phyloP scores from a whole-genome alignment of 768 basidiomycete species.

The Panaeolus papilionaceus region DNA sequence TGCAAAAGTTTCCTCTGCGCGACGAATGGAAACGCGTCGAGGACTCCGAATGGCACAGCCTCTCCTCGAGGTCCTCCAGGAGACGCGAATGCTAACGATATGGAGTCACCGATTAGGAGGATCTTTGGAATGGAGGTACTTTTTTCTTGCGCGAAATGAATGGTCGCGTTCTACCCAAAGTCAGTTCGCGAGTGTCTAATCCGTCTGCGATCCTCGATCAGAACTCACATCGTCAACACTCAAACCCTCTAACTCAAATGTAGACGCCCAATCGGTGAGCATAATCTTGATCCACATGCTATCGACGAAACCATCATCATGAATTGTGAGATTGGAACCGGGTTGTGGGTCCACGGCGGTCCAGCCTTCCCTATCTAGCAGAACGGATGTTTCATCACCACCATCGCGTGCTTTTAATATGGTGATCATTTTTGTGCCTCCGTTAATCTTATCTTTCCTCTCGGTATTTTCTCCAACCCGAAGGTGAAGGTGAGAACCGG shows the following conservation, averaged over 20 bases:
- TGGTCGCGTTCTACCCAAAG: not conserved
- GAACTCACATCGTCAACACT: not conserved
- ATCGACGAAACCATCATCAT: not conserved
- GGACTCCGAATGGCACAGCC: not conserved
- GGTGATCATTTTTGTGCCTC: constrained; percentile 23
- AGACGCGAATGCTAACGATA: not conserved
- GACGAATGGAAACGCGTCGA: not conserved
- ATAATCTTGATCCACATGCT: not conserved
- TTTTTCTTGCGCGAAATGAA: not conserved
- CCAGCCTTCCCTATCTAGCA: not conserved
- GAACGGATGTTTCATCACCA: not conserved
- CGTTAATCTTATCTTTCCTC: constrained; percentile 24
- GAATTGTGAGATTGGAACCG: not conserved
- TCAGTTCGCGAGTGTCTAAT: not conserved
- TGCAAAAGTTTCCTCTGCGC: constrained; percentile 4
- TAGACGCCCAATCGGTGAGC: not conserved
- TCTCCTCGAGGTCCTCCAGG: not conserved
- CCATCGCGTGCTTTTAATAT: not conserved
- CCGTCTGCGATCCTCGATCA: not conserved
- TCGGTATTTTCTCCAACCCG: constrained; percentile 19
- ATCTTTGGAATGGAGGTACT: not conserved
- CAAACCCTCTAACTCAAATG: not conserved
- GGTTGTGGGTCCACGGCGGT: constrained; percentile 1
- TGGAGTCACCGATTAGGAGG: not conserved
- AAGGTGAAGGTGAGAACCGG: constrained; percentile 22